Conservation (phyloP, 805 yeast genomes). For the Saccharomycopsis fibuligera region DNA sequence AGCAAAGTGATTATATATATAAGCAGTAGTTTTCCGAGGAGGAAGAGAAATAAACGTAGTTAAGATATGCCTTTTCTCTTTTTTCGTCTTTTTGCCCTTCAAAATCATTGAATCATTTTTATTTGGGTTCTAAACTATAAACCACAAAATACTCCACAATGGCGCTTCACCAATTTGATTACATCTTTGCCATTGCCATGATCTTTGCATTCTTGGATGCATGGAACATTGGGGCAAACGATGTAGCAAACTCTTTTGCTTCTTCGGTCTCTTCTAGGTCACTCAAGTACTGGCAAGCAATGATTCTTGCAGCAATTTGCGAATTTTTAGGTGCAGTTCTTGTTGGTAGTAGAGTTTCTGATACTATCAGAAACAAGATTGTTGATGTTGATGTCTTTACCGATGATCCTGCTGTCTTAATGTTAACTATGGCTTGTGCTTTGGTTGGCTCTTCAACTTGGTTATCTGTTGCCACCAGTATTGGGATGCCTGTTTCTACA, state of each 20-base stretch:
- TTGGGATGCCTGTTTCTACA: constrained; percentile 77
- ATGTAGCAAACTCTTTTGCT: constrained; percentile 75
- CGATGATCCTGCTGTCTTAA: constrained; percentile 59
- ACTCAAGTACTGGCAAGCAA: constrained; percentile 67
- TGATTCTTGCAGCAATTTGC: constrained; percentile 62
- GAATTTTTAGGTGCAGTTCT: constrained; percentile 72
- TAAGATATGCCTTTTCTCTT: too few species aligned
- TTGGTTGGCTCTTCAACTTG: constrained; percentile 66
- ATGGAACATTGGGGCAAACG: constrained; percentile 76
- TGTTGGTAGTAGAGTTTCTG: constrained; percentile 69
- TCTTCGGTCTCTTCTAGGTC: constrained; percentile 69
- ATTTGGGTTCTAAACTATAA: too few species aligned
- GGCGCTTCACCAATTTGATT: constrained; percentile 53
- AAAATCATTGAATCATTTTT: too few species aligned
- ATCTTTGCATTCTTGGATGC: constrained; percentile 73
- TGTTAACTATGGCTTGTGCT: constrained; percentile 73
- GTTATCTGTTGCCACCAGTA: constrained; percentile 58
- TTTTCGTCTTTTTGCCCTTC: too few species aligned
- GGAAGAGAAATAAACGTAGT: too few species aligned
- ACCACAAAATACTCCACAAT: constrained; percentile 24
- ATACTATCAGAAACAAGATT: constrained; percentile 62
- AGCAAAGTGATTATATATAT: too few species aligned
- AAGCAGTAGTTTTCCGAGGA: too few species aligned
- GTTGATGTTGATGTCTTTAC: constrained; percentile 44
- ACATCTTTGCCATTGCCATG: constrained; percentile 62